These are phyloP conservation scores for Vigna trinervia DNA, from an alignment of 306 rosid genomes.

Conservation along the genomic window DNA sequence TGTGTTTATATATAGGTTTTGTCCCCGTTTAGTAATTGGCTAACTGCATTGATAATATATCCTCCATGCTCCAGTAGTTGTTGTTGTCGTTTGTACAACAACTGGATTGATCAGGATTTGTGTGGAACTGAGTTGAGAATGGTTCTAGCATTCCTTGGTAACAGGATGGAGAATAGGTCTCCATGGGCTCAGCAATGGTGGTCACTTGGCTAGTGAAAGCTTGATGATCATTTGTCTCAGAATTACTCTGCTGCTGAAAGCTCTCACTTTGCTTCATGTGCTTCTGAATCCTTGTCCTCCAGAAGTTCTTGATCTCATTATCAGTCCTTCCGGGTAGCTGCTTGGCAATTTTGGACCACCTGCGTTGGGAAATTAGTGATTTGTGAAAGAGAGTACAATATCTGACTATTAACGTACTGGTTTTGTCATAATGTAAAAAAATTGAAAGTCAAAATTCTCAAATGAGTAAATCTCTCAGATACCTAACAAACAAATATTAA, in stretches of 20 bases:
- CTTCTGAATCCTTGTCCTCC: slow-evolving; percentile 91
- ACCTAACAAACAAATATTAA: neutral
- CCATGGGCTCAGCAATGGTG: slow-evolving; percentile 49
- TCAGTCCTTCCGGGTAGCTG: slow-evolving; percentile 63
- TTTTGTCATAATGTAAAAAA: neutral
- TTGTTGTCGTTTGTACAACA: slow-evolving; percentile 22
- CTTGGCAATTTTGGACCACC: slow-evolving; percentile 95
- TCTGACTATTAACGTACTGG: neutral
- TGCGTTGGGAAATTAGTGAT: slow-evolving; percentile 39
- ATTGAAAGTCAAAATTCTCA: neutral
- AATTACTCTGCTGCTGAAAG: slow-evolving; percentile 46
- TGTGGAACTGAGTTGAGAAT: slow-evolving; percentile 37
- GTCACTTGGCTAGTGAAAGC: slow-evolving; percentile 56
- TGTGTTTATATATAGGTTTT: neutral
- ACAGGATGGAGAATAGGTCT: slow-evolving; percentile 43
- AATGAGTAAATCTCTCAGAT: neutral
- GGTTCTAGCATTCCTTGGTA: slow-evolving; percentile 38
- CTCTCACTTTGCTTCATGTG: slow-evolving; percentile 70
- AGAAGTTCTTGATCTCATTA: slow-evolving; percentile 72
- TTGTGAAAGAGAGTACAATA: neutral
- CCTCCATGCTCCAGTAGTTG: slow-evolving; percentile 76
- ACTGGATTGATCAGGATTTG: slow-evolving; percentile 32
- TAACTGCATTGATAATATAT: slow-evolving; percentile 68
- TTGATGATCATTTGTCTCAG: slow-evolving; percentile 39
- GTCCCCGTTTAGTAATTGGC: slow-evolving; percentile 61